Evolutionary conservation across 495 filamentous ascomycete genomes (phyloP), one percentile per base, ranked within the genome.

Genomic region (Xeromyces bisporus): DNA sequence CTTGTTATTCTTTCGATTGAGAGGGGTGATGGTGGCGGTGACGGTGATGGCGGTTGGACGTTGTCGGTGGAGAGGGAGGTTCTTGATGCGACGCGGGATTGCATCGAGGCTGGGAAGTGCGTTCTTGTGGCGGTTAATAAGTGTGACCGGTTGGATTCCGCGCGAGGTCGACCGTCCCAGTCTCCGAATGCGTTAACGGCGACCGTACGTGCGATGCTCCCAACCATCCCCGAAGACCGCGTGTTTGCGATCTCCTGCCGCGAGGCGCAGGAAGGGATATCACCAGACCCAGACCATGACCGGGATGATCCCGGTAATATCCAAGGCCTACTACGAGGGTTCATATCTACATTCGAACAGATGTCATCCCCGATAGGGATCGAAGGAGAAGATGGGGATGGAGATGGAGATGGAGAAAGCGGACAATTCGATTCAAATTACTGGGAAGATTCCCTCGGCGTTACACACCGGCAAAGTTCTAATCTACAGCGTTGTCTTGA

Each of bases 381-480:
- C 10, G 48, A 54, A 8, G 53, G 48, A 13, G 66, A 53, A 25
- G n/a, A n/a, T n/a, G n/a, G n/a, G n/a, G n/a, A n/a, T n/a, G n/a
- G n/a, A n/a, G n/a, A n/a, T n/a, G n/a, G n/a, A n/a, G n/a, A n/a
- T n/a, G n/a, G n/a, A n/a, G 38, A 45, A 21, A 42, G 58, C 37
- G 48, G 47, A 25, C 39, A 49, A 36, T 48, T 51, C 37, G 61
- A 71, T 40, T 40, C 46, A 20, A 69, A 65, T n/a, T 59, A 68
- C 36, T 75, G 78, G 66, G 71, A 86, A 54, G 80, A 92, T 38
- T 80, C 87, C 7, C 67, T 93, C 7, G 83, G 85, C 13, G 85
- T 92, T 15, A 89, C 82, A 2, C 81, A 86, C 54, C 75, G 89
- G 31, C 89, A 96, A 55, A 70, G 78, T 23, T 66, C 80, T 37